Evolutionary conservation across 768 basidiomycete genomes (phyloP).

Genomic region (Rossbeevera mucosa): DNA sequence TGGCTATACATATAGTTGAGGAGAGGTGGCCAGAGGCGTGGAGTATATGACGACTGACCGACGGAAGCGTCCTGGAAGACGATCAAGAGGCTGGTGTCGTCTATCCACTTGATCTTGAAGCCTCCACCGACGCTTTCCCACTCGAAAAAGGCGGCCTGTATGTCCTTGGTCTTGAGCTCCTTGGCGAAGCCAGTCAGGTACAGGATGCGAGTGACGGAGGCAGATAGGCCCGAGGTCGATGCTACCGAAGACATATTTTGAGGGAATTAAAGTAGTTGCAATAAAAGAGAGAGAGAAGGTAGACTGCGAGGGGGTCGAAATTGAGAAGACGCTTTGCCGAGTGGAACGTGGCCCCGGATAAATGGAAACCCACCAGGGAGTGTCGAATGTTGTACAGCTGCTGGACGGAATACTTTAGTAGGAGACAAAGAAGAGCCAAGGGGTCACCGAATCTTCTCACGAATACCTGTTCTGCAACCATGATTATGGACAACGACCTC

Average conservation of each 20-base stretch:
- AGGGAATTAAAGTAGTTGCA: conserved; percentile 2
- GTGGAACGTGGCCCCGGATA: conserved; percentile 22
- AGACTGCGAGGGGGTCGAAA: conserved; percentile 9
- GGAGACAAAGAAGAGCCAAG: conserved; percentile 13
- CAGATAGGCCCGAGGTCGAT: conserved; percentile 78
- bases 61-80: conserved; percentile 89
- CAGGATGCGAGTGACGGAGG: conserved; percentile 94
- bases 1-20: conserved; percentile 15
- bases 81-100: conserved; percentile 92
- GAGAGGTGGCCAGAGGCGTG: not conserved
- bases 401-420: conserved; percentile 24
- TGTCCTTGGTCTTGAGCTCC: conserved; percentile 96
- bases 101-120: conserved; percentile 98
- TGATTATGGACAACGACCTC: conserved; percentile 65
- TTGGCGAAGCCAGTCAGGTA: conserved; percentile 88
- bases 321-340: conserved; percentile 22
- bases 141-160: conserved; percentile 84
- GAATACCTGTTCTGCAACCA: not conserved
- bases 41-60: conserved; percentile 55
- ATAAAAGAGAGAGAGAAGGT: conserved; percentile 6
- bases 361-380: conserved; percentile 5
- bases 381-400: conserved; percentile 27
- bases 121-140: conserved; percentile 86
- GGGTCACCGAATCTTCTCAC: not conserved
- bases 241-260: conserved; percentile 54